Evolutionary conservation across 148 eudicot species (phyloP).

Genomic region (Chenopodium formosanum): DNA sequence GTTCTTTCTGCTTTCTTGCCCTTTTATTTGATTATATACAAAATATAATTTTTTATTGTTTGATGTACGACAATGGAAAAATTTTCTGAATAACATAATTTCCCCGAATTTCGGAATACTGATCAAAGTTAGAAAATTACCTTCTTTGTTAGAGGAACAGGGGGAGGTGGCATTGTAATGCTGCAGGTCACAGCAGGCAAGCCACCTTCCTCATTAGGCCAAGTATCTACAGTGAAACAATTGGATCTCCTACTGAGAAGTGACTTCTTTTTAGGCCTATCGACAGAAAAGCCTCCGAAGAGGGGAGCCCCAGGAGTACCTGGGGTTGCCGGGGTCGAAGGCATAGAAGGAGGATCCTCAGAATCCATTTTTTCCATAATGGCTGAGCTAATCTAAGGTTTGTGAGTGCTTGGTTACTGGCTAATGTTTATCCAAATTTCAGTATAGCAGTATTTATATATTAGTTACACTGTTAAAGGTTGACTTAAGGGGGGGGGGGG

Average conservation of each 20-base stretch:
- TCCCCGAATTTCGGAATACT: no score
- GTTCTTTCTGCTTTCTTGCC: neutral
- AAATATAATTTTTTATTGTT: neutral
- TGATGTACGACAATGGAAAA: neutral
- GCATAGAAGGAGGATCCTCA: conserved; percentile 61
- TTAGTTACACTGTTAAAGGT: conserved; percentile 13
- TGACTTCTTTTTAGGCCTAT: conserved; percentile 45
- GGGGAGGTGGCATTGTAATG: conserved; percentile 64
- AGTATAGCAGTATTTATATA: conserved; percentile 22
- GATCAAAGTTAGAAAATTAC: conserved; percentile 26
- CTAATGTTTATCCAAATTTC: conserved; percentile 16
- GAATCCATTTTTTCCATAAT: conserved; percentile 38
- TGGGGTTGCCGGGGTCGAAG: conserved; percentile 51
- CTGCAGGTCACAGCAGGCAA: conserved; percentile 71
- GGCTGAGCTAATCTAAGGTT: neutral
- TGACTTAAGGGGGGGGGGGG: conserved; percentile 33
- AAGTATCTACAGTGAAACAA: conserved; percentile 71
- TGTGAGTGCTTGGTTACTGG: conserved; percentile 4
- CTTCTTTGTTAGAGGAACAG: conserved; percentile 86
- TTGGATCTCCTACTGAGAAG: conserved; percentile 54
- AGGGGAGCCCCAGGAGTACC: conserved; percentile 81
- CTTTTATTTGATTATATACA: neutral
- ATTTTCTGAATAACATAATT: neutral
- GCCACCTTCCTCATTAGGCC: conserved; percentile 70
- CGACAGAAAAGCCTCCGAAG: conserved; percentile 59